Percentiles rank a stretch among this genome's conserved stretches.
These are phyloP conservation scores for Boletus rubroflammeus DNA, from an alignment of 768 basidiomycete species.

Conservation along the genomic window DNA sequence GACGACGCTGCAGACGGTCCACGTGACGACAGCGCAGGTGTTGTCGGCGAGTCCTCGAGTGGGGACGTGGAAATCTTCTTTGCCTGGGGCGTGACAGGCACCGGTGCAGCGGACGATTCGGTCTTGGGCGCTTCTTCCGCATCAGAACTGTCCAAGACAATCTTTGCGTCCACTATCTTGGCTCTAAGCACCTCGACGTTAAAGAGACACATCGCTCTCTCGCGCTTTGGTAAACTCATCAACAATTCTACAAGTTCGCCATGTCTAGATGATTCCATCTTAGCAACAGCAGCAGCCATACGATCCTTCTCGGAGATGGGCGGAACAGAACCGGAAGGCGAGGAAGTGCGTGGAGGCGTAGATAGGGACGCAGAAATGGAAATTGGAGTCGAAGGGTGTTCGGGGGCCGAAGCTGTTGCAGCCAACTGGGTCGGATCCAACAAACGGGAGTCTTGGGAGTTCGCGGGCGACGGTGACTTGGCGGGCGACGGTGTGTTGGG, in stretches of 20 bases:
- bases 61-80: constrained; percentile 46
- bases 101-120: constrained; percentile 31
- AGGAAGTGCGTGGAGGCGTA: constrained; percentile 81
- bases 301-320: constrained; percentile 72
- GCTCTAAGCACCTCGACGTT: constrained; percentile 72
- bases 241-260: constrained; percentile 71
- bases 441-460: constrained; percentile 69
- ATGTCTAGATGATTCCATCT: constrained; percentile 58
- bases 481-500: constrained; percentile 40
- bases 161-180: constrained; percentile 80
- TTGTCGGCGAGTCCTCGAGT: constrained; percentile 56
- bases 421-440: constrained; percentile 59
- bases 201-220: constrained; percentile 89
- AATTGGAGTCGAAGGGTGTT: constrained; percentile 83
- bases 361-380: constrained; percentile 73
- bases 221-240: constrained; percentile 84
- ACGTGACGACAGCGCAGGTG: constrained; percentile 72
- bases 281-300: constrained; percentile 61
- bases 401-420: constrained; percentile 84
- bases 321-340: constrained; percentile 61
- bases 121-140: constrained; percentile 42
- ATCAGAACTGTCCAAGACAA: constrained; percentile 73
- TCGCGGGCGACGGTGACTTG: constrained; percentile 51
- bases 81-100: constrained; percentile 58
- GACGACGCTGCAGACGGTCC: constrained; percentile 71